phyloP scores from a whole-genome alignment of 495 filamentous ascomycete species.

The Penicillium coffeae region DNA sequence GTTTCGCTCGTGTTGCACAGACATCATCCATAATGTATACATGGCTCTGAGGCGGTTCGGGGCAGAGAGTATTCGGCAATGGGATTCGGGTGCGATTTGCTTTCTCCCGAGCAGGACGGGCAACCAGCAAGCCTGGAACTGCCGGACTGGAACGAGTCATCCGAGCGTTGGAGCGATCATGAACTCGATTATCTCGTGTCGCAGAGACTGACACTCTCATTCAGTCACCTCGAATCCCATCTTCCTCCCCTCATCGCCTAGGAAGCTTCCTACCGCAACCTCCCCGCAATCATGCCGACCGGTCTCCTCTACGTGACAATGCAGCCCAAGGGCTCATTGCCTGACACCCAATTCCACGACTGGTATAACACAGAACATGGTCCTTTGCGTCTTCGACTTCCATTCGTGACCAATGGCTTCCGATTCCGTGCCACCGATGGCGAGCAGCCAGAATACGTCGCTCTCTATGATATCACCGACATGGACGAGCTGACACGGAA shows the following conservation, averaged over 20 bases:
- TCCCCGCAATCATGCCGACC: conserved; percentile 35
- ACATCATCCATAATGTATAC: background rate
- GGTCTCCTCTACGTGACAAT: conserved; percentile 78
- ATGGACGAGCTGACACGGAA: conserved; percentile 61
- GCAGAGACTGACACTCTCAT: no score
- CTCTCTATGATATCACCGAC: conserved; percentile 74
- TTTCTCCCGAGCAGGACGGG: background rate
- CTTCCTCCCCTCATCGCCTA: background rate
- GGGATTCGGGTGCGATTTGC: background rate
- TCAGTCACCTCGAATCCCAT: background rate
- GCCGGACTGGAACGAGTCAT: background rate
- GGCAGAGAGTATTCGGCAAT: background rate
- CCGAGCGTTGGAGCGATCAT: background rate
- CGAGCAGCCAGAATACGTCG: conserved; percentile 62
- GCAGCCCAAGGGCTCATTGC: conserved; percentile 62
- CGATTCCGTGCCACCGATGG: conserved; percentile 67
- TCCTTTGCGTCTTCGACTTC: conserved; percentile 67
- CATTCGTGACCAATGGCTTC: conserved; percentile 71
- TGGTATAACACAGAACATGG: conserved; percentile 93
- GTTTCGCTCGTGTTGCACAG: no score
- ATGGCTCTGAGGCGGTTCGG: background rate
- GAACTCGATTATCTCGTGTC: background rate
- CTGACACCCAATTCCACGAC: conserved; percentile 72
- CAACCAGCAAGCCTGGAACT: background rate
- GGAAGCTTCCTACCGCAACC: background rate